phyloP scores from a whole-genome alignment of 208 protist species.

The Trypanosoma boissoni region DNA sequence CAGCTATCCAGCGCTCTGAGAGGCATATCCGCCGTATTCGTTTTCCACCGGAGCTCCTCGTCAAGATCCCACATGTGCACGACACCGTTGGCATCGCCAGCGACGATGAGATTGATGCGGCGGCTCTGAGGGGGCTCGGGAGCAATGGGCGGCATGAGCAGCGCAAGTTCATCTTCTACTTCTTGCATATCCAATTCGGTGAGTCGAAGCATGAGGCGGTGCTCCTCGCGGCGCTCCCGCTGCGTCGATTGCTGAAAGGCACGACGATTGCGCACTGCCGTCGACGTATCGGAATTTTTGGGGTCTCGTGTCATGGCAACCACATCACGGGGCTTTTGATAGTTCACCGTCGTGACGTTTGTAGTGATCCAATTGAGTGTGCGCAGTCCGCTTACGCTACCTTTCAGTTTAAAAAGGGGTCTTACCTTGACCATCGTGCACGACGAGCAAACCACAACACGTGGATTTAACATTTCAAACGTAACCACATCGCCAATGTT shows the following conservation, averaged over 20 bases:
- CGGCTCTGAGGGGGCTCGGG: constrained; percentile 56
- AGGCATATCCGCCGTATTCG: not conserved
- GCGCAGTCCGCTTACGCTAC: constrained; percentile 66
- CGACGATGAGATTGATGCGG: constrained; percentile 78
- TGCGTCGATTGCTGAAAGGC: constrained; percentile 61
- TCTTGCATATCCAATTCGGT: constrained; percentile 75
- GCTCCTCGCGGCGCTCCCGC: constrained; percentile 71
- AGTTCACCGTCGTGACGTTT: constrained; percentile 54
- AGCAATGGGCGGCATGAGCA: constrained; percentile 65
- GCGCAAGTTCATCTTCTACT: constrained; percentile 62
- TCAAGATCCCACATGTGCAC: constrained; percentile 89
- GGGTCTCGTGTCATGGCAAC: constrained; percentile 31
- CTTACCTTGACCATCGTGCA: constrained; percentile 75
- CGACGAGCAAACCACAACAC: constrained; percentile 41
- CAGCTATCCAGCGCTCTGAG: too few species aligned
- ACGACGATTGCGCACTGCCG: constrained; percentile 26
- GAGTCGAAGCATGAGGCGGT: constrained; percentile 54
- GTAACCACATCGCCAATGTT: constrained; percentile 62
- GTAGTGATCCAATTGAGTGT: constrained; percentile 77
- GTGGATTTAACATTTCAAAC: constrained; percentile 35
- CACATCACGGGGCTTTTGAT: constrained; percentile 31
- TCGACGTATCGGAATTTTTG: constrained; percentile 29
- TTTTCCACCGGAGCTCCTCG: constrained; percentile 49
- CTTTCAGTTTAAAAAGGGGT: constrained; percentile 80
- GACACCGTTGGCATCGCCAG: constrained; percentile 67